Percentiles rank a stretch among this genome's conserved stretches.
These are phyloP conservation scores for Amphirosellinia nigrospora DNA, from an alignment of 495 filamentous ascomycete genomes.

Conservation along the genomic window DNA sequence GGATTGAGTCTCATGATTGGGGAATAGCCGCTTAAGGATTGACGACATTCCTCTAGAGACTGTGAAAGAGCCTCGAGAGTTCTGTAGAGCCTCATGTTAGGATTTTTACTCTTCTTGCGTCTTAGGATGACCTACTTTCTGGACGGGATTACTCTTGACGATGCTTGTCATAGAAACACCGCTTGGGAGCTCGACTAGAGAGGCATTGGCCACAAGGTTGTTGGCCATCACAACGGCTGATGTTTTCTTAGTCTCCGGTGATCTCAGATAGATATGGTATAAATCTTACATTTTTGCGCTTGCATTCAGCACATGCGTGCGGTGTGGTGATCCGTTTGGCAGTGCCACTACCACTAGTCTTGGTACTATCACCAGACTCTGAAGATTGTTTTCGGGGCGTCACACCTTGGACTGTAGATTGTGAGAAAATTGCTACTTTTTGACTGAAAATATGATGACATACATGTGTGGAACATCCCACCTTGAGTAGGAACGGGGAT, in stretches of 20 bases:
- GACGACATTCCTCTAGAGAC: constrained; percentile 63
- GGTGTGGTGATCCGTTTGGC: constrained; percentile 58
- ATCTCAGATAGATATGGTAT: constrained; percentile 12
- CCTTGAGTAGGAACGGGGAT: constrained; percentile 56
- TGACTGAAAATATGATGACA: constrained; percentile 25
- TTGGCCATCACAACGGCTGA: constrained; percentile 61
- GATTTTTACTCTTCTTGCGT: neutral
- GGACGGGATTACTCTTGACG: constrained; percentile 63
- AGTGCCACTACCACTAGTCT: constrained; percentile 47
- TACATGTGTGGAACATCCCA: constrained; percentile 61
- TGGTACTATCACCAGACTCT: constrained; percentile 52
- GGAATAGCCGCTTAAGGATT: constrained; percentile 60
- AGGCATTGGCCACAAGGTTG: constrained; percentile 65
- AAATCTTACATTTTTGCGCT: constrained; percentile 61
- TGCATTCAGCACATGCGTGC: constrained; percentile 65
- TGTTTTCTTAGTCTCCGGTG: constrained; percentile 33
- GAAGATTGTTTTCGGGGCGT: constrained; percentile 54
- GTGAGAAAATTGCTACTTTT: constrained; percentile 23
- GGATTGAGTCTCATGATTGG: constrained; percentile 57
- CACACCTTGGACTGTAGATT: constrained; percentile 49
- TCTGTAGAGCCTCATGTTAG: constrained; percentile 33
- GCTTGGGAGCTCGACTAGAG: constrained; percentile 61
- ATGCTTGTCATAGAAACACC: constrained; percentile 67
- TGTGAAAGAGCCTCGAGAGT: constrained; percentile 63
- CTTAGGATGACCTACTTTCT: constrained; percentile 48